A percentile compares a stretch with the other conserved stretches of the same genome.
These are phyloP conservation scores for Debaryomyces nepalensis DNA, from an alignment of 1,139 yeast genomes.

Conservation along the genomic window DNA sequence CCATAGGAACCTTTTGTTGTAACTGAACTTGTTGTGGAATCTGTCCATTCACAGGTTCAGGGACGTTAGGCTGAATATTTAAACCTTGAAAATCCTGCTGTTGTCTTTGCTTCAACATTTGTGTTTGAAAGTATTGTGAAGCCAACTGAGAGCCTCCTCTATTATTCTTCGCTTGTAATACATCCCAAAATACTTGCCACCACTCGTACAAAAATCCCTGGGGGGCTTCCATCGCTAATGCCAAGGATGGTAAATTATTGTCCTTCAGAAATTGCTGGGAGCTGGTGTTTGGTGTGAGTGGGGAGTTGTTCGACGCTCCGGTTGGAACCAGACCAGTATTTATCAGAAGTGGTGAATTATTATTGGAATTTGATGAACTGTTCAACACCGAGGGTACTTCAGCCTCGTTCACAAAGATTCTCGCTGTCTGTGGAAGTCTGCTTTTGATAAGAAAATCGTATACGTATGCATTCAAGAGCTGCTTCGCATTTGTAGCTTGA, in stretches of 20 bases:
- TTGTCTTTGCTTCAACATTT: constrained; percentile 65
- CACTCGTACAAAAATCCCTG: constrained; percentile 89
- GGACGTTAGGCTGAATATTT: constrained; percentile 9
- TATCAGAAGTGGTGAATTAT: constrained; percentile 26
- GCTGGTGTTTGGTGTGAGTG: constrained; percentile 22
- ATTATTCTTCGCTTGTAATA: constrained; percentile 75
- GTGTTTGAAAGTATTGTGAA: constrained; percentile 72
- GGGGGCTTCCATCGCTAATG: constrained; percentile 74
- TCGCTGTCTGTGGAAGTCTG: constrained; percentile 72
- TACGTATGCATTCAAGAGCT: constrained; percentile 79
- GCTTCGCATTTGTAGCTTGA: constrained; percentile 61
- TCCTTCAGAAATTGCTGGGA: constrained; percentile 31
- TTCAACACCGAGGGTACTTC: constrained; percentile 44
- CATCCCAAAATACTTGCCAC: constrained; percentile 98
- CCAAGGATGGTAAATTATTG: constrained; percentile 52
- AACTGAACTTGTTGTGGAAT: constrained; percentile 27
- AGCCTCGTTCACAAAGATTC: constrained; percentile 73
- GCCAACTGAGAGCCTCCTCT: constrained; percentile 67
- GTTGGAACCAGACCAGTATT: constrained; percentile 11
- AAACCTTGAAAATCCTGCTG: constrained; percentile 45
- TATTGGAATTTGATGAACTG: constrained; percentile 19
- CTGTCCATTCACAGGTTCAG: constrained; percentile 15
- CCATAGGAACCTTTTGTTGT: constrained; percentile 27
- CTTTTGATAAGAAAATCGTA: constrained; percentile 85
- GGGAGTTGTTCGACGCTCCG: constrained; percentile 10